Evolutionary conservation across 2,329 filamentous ascomycete genomes (phyloP).

Genomic region (Passalora sequoiae): DNA sequence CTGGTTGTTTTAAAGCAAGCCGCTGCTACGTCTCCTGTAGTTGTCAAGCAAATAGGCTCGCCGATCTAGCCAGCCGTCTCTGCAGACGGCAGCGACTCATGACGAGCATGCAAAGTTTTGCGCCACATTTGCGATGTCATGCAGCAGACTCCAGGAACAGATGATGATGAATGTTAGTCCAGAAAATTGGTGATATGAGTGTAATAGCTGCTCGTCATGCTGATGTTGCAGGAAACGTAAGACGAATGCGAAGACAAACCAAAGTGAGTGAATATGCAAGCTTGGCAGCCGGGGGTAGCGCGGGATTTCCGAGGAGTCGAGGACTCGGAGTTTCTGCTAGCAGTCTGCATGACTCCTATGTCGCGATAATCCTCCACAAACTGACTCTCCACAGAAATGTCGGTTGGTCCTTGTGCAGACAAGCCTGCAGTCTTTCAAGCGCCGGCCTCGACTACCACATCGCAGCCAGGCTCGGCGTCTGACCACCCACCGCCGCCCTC

Average conservation of each 20-base stretch:
- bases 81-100: not conserved
- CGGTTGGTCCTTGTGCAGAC: not conserved
- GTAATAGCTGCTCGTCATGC: not conserved
- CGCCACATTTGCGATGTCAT: conserved; percentile 2
- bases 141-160: not conserved
- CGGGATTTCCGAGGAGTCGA: not conserved
- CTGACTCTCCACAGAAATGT: not conserved
- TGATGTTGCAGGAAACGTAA: too few relatives aligned
- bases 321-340: not conserved
- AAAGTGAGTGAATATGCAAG: too few relatives aligned
- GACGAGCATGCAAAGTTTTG: not conserved
- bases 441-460: not conserved
- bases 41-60: too few relatives aligned
- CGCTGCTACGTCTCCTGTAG: not conserved
- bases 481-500: not conserved
- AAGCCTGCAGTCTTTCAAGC: not conserved
- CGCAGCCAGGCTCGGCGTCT: not conserved
- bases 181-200: not conserved
- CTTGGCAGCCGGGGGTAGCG: too few relatives aligned
- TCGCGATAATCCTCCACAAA: not conserved
- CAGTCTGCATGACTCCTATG: not conserved
- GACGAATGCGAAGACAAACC: too few relatives aligned
- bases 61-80: not conserved
- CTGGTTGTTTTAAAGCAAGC: too few relatives aligned
- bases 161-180: not conserved